phyloP scores from a whole-genome alignment of 2,329 filamentous ascomycete genomes.

The Byssothecium circinans region DNA sequence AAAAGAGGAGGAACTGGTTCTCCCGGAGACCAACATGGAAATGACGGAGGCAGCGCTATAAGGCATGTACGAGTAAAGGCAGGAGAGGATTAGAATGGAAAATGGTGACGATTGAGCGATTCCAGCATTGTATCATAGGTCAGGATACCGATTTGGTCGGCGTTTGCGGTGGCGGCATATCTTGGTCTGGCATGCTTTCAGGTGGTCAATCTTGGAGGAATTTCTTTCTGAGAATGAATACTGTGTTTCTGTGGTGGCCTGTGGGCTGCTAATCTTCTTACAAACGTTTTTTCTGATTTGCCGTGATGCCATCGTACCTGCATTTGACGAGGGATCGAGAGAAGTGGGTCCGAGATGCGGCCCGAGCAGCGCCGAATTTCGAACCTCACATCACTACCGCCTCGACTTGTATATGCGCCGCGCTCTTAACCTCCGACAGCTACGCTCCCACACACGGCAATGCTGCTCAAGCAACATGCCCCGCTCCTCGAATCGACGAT shows the following conservation, averaged over 20 bases:
- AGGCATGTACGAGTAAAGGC: background rate
- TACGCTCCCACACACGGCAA: conserved; percentile 32
- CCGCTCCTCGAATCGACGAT: conserved; percentile 36
- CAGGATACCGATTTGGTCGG: conserved; percentile 13
- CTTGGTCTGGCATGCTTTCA: conserved; percentile 12
- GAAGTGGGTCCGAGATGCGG: background rate
- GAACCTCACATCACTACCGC: conserved; percentile 15
- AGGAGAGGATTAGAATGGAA: background rate
- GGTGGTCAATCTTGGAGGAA: conserved; percentile 6
- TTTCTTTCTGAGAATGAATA: conserved; percentile 13
- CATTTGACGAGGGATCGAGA: background rate
- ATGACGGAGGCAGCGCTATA: conserved; percentile 22
- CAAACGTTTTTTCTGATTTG: no score
- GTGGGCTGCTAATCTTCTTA: conserved; percentile 13
- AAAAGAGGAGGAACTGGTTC: conserved; percentile 70
- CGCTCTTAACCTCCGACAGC: conserved; percentile 12
- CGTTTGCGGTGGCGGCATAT: conserved; percentile 15
- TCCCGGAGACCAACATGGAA: conserved; percentile 45
- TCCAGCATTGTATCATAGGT: conserved; percentile 22
- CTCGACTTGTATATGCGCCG: conserved; percentile 9
- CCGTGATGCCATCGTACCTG: background rate
- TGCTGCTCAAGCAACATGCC: conserved; percentile 42
- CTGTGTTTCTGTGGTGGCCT: conserved; percentile 14
- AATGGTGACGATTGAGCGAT: background rate
- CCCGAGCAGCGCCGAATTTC: conserved; percentile 23